Base-by-base conservation (phyloP, 2,329 filamentous ascomycete genomes). In the Aureobasidium musti region DNA sequence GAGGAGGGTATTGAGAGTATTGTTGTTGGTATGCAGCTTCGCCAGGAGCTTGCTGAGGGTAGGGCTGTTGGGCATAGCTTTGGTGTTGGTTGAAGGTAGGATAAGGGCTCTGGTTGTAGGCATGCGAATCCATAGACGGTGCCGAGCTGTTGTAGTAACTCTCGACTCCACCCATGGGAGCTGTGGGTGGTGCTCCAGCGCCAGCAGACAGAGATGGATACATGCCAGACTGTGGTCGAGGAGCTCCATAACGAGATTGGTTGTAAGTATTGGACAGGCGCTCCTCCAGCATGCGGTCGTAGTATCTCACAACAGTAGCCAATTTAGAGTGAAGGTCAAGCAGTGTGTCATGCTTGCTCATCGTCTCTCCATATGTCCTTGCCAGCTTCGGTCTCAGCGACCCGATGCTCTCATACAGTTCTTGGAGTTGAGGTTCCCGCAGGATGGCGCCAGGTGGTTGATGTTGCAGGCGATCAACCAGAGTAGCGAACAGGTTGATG, bases 321-420 rank as follows among this genome's bases (percentile, higher is more conserved):
- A 99, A 82, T 76, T 99, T 99, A 21, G 92, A 91, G 76, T 99
- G 95, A 0, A 99, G 82, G 76, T 99, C 95, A 28, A 98, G 85
- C 11, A 99, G 83, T 0, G 94, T 95, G 76, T 99, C 93, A 77
- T 98, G 95, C 79, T 99, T 99, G 85, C 95, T 98, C 95, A 99
- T 98, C 0, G 95, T 97, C 80, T 99, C 95, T 65, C 95, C 95
- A 75, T 98, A 97, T 0, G 94, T 97, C 67, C 95, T 87, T 5
- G 95, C 95, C 65, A 99, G 83, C 77, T 99, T 99, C 1, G 95
- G 95, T 59, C 95, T 86, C 69, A 99, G 81, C 19, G 92, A 85
- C n/a, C 94, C 92, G 72, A 99, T 98, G 73, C 93, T 96, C 74
- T 98, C 95, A 76, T 99, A 99, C 5, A 99, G 82, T 79, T 99